phyloP scores from a whole-genome alignment of 1,284 basidiomycete species.

The Pisolithus thermaeus region DNA sequence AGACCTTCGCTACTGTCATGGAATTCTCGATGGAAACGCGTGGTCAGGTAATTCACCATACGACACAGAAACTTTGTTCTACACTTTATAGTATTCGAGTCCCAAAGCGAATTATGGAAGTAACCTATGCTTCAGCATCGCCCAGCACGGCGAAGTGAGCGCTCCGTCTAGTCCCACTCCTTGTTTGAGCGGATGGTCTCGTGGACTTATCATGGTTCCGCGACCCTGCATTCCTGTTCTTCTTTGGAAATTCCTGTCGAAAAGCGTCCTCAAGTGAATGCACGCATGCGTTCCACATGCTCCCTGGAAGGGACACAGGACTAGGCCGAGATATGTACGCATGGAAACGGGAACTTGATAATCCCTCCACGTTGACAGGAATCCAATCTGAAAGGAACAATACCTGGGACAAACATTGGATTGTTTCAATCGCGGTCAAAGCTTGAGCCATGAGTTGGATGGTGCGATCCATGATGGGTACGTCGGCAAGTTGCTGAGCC shows the following conservation, averaged over 20 bases:
- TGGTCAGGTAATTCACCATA: no score
- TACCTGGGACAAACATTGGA: conserved; percentile 55
- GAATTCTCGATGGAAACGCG: no score
- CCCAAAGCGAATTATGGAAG: neutral
- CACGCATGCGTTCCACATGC: conserved; percentile 44
- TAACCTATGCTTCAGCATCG: conserved; percentile 15
- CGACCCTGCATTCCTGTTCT: conserved; percentile 27
- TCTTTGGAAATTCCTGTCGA: conserved; percentile 39
- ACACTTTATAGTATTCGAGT: neutral
- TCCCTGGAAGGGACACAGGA: conserved; percentile 20
- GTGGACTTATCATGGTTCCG: conserved; percentile 8
- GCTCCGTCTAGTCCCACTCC: conserved; percentile 1
- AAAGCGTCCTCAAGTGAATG: conserved; percentile 48
- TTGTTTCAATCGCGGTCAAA: conserved; percentile 50
- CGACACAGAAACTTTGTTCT: neutral
- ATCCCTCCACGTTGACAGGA: conserved; percentile 38
- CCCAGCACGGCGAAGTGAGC: conserved; percentile 26
- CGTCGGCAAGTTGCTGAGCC: conserved; percentile 15
- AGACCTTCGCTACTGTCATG: no score
- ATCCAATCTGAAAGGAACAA: conserved; percentile 48
- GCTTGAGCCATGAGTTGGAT: conserved; percentile 70
- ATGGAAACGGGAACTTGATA: conserved; percentile 61
- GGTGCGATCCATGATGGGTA: conserved; percentile 49
- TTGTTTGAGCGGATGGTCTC: neutral
- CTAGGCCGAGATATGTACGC: conserved; percentile 33